Base-by-base conservation (phyloP, 2,329 filamentous ascomycete species). In the Trichophyton mentagrophytes region DNA sequence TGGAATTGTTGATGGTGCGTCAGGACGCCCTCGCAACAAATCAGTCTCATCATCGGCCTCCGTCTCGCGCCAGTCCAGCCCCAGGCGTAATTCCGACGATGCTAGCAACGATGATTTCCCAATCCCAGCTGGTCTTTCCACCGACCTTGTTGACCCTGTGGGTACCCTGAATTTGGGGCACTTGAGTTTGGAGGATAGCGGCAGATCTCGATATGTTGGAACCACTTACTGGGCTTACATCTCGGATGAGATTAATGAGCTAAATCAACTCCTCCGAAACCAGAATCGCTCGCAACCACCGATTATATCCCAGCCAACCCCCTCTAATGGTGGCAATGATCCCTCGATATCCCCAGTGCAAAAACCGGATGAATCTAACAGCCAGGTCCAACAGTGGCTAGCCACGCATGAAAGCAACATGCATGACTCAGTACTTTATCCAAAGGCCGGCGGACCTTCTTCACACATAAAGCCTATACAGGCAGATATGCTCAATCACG, bases 181-280 rank as follows among this genome's bases (percentile, higher is more conserved):
- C 67, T 64, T 77, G 51, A 76, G 75, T 61, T 63, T 78, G 51
- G 72, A 76, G 56, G 74, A 76, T 65, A 72, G 73, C 3, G 74
- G 74, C 27, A 72, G 69, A 47, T 76, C 74, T 61, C 75, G 74
- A 69, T 77, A 77, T 62, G 74, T 77, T 22, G 74, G 74, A 22
- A 76, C 74, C 4, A 77, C 74, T 9, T 77, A 76, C 62, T 77
- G 74, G 73, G 74, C 74, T 27, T 77, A 76, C 65, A 75, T 77
- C 36, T 74, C 73, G 7, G 70, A 74, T 38, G 74, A 77, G 74
- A 76, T 77, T 40, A 75, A 74, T 51, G 74, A 77, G 58, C 69
- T 76, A 5, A 76, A 76, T 62, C 73, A 75, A 62, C 62, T 77
- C 40, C 65, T 77, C n/a, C 69, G 72, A 57, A 71, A 74, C 33